phyloP scores from a whole-genome alignment of 768 basidiomycete genomes.

The Lactarius sanguifluus region DNA sequence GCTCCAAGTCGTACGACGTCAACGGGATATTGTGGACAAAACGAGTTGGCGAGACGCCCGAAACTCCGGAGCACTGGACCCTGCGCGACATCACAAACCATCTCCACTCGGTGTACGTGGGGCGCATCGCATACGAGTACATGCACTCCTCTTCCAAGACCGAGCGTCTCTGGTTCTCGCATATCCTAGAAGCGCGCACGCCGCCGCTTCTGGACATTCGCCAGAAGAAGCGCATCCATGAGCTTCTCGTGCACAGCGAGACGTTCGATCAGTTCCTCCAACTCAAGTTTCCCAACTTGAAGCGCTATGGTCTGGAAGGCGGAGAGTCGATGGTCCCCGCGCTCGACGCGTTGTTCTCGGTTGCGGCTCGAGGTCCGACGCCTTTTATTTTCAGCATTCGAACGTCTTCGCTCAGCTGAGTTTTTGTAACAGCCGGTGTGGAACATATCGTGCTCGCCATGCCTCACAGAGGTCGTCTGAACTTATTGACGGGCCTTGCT shows the following conservation, averaged over 20 bases:
- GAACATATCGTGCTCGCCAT: constrained; percentile 75
- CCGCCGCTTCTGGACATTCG: constrained; percentile 34
- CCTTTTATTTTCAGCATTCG: not conserved
- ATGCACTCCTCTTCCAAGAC: constrained; percentile 88
- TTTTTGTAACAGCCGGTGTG: constrained; percentile 50
- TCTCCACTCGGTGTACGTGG: constrained; percentile 74
- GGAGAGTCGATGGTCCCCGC: constrained; percentile 94
- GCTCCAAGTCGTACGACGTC: constrained; percentile 58
- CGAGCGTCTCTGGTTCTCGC: constrained; percentile 87
- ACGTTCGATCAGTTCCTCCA: constrained; percentile 84
- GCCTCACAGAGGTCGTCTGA: constrained; percentile 87
- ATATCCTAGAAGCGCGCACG: constrained; percentile 69
- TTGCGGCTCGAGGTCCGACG: constrained; percentile 56
- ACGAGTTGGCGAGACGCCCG: constrained; percentile 38
- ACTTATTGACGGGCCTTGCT: constrained; percentile 83
- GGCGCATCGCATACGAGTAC: constrained; percentile 87
- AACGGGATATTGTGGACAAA: constrained; percentile 82
- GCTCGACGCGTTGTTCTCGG: constrained; percentile 70
- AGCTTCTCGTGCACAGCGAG: constrained; percentile 72
- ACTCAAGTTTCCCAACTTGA: constrained; percentile 84
- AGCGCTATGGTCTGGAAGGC: constrained; percentile 87
- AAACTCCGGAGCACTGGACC: constrained; percentile 52
- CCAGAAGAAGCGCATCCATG: constrained; percentile 61
- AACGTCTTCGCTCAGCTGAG: not conserved
- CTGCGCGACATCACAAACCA: constrained; percentile 69